Base-by-base conservation (phyloP, 2,329 filamentous ascomycete genomes). In the Epichloe uncinata region DNA sequence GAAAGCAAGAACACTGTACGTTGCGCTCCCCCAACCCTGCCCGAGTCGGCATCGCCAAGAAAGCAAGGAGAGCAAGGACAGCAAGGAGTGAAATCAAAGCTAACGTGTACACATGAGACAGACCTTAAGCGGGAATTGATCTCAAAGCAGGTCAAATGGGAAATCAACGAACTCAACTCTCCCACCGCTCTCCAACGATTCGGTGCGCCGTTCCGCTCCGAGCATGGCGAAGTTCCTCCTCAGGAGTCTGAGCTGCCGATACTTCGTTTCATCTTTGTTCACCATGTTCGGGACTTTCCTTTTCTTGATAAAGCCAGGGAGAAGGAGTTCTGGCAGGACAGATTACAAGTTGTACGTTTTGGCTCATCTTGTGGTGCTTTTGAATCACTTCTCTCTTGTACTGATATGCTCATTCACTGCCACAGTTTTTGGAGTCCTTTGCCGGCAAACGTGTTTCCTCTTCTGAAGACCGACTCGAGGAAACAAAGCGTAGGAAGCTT, bases 301-400 rank as follows among this genome's bases (percentile, higher is more conserved):
- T 98, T 98, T 63, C 78, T 98, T 55, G 89, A 98, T 68, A 88
- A 95, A 73, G 93, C 93, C 20, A 85, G 81, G 62, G 93, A 98
- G 76, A 95, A 97, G 77, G 93, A 98, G 69, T 98, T 98, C 62
- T 98, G 93, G 93, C 93, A 98, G 70, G 89, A 97, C 64, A 97
- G 95, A 67, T 73, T 98, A 53, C 93, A 98, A 73, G 80, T 90
- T 63, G 87, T 95, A 70, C 58, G 85, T 82, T 42, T 22, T 36
- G 30, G 37, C 16, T 36, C 40, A 3, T 26, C 9, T 40, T 30
- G 36, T 48, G 40, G 34, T 35, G 36, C 22, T 33, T 20, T 38
- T 12, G 4, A 38, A 30, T n/a, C 8, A 37, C 9, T 22, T 22
- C n/a, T 20, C 13, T 7, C n/a, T 20, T 46, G 13, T 20, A 12